These are phyloP conservation scores for Chytriomyces sp. DNA, from an alignment of 192 early-diverging fungal species.

Conservation along the genomic window DNA sequence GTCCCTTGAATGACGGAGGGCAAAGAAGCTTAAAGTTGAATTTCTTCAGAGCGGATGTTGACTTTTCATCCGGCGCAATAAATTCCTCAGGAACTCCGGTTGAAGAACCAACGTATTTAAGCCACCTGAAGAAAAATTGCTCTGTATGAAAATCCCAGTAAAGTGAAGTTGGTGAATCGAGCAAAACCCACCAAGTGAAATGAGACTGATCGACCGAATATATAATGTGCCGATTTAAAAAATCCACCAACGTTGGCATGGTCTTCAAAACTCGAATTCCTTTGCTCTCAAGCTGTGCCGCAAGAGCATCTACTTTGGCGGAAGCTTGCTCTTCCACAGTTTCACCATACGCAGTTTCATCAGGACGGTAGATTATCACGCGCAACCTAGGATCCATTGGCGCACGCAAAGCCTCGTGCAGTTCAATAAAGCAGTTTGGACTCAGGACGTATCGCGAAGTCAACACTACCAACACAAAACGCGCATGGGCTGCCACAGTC, in stretches of 20 bases:
- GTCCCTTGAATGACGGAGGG: conserved; percentile 10
- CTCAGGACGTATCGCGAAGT: conserved; percentile 2
- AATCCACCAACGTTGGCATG: conserved; percentile 4
- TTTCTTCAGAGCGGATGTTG: background rate
- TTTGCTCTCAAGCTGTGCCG: background rate
- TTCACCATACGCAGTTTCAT: background rate
- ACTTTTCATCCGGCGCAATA: conserved; percentile 11
- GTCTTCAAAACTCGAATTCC: conserved; percentile 4
- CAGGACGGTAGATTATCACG: conserved; percentile 7
- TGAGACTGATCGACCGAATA: conserved; percentile 14
- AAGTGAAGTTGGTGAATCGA: background rate
- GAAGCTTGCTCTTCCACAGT: background rate
- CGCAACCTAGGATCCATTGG: background rate
- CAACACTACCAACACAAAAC: conserved; percentile 23
- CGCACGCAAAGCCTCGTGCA: conserved; percentile 11
- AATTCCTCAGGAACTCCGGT: background rate
- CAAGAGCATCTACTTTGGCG: background rate
- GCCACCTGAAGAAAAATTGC: conserved; percentile 10
- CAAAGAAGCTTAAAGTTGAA: conserved; percentile 13
- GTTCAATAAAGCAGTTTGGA: conserved; percentile 16
- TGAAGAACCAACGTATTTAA: conserved; percentile 13
- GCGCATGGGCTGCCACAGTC: conserved; percentile 16
- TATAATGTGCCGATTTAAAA: conserved; percentile 12
- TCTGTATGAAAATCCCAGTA: too few relatives aligned
- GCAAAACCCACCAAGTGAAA: conserved; percentile 6